Conservation (phyloP, 1,284 basidiomycete genomes). For the Boletus semigastroideus region DNA sequence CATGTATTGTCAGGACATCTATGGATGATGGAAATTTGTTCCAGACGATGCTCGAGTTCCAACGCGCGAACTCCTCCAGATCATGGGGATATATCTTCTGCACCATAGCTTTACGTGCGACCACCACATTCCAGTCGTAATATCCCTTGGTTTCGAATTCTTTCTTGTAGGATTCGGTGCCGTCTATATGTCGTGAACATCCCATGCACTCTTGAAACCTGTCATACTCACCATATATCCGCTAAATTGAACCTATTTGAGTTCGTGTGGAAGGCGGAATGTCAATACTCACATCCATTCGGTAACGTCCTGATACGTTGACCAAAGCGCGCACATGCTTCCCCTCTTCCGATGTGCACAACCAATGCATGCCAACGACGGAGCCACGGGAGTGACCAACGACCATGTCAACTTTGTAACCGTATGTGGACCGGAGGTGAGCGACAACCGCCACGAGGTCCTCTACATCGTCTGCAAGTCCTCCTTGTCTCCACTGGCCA, state of each 20-base stretch:
- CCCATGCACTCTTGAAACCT: background rate
- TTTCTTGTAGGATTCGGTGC: slow-evolving; percentile 42
- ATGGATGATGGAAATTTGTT: slow-evolving; percentile 55
- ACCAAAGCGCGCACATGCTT: slow-evolving; percentile 56
- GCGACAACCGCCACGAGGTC: slow-evolving; percentile 67
- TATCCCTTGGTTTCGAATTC: slow-evolving; percentile 55
- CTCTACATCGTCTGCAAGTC: slow-evolving; percentile 55
- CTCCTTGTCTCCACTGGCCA: slow-evolving; percentile 61
- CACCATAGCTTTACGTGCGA: slow-evolving; percentile 57
- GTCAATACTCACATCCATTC: slow-evolving; percentile 58
- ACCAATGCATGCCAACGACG: slow-evolving; percentile 63
- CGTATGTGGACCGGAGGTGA: slow-evolving; percentile 54
- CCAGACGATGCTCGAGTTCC: slow-evolving; percentile 66
- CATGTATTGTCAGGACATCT: slow-evolving; percentile 70
- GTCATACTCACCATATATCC: slow-evolving; percentile 42
- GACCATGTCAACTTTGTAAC: slow-evolving; percentile 65
- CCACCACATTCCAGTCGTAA: slow-evolving; percentile 55
- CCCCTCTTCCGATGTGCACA: slow-evolving; percentile 59
- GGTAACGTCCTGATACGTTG: slow-evolving; percentile 71
- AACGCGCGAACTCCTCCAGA: slow-evolving; percentile 55
- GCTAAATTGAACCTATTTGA: slow-evolving; percentile 31
- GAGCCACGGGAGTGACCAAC: slow-evolving; percentile 76
- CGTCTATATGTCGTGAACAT: slow-evolving; percentile 23
- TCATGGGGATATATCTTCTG: slow-evolving; percentile 56
- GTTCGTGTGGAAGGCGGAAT: slow-evolving; percentile 9